Evolutionary conservation across 2,329 filamentous ascomycete genomes (phyloP).

Genomic region (Sphaerulina vaccinii): DNA sequence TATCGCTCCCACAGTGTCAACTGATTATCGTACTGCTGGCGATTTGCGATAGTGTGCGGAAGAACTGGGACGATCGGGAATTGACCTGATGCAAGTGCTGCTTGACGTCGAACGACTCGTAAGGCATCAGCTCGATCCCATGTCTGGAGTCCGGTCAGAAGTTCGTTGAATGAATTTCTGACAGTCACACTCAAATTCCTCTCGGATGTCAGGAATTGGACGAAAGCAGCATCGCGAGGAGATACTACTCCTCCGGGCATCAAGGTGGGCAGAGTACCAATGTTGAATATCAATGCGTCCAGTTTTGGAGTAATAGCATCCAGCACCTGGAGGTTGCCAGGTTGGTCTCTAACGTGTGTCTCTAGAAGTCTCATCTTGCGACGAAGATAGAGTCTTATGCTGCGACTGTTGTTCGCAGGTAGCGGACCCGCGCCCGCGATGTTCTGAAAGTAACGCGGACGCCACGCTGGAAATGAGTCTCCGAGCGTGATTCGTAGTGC

Average conservation of each 20-base stretch:
- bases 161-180: not conserved
- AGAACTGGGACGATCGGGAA: not conserved
- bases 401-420: not conserved
- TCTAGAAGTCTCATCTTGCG: not conserved
- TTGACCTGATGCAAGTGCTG: not conserved
- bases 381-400: not conserved
- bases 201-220: not conserved
- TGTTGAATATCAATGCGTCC: too few relatives aligned
- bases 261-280: too few relatives aligned
- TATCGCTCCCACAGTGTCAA: not conserved
- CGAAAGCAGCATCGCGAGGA: not conserved
- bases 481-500: not conserved
- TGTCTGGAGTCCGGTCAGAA: not conserved
- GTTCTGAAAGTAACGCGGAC: not conserved
- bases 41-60: not conserved
- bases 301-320: not conserved
- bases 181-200: not conserved
- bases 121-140: not conserved
- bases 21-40: not conserved
- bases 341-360: not conserved
- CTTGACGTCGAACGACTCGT: too few relatives aligned
- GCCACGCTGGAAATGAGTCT: too few relatives aligned
- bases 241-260: too few relatives aligned
- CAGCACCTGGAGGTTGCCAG: not conserved
- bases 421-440: not conserved